Base-by-base conservation (phyloP, 139 green algal genomes). In the Haematococcus lacustris region DNA sequence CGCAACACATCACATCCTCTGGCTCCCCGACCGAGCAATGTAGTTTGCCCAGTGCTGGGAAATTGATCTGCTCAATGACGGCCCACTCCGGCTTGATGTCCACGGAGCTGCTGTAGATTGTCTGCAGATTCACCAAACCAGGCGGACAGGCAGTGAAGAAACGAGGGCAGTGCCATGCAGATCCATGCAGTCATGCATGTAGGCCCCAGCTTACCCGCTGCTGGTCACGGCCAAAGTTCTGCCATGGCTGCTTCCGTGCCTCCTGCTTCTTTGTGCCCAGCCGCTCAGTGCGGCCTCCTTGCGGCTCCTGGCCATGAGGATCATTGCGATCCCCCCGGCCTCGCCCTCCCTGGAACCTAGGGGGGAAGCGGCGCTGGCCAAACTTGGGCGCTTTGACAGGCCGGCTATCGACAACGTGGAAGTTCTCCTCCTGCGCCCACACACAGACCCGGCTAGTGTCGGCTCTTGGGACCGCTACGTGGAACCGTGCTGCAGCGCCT, bases 331-430 rank as follows among this genome's bases (percentile, higher is more conserved):
- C 80, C 39, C n/a, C n/a, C n/a, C n/a, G n/a, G n/a, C n/a, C n/a
- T n/a, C 73, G 83, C 76, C 66, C 80, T 76, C 43, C n/a, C n/a
- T n/a, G n/a, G n/a, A n/a, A n/a, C n/a, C n/a, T 47, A 47, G 43
- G 32, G 50, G 91, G 88, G 80, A 91, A 93, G 4, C 89, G 81
- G 0, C 81, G 75, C 28, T 13, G 59, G 17, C 75, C 75, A 65
- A 88, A 88, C 57, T 87, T 88, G 63, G 59, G 83, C 3, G 77
- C 84, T 65, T 91, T 90, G 17, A 88, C 80, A 1, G 89, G 87
- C 5, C 82, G 83, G 75, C 88, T 98, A 83, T 99, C 95, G 51
- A 99, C 95, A 6, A 99, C 77, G 60, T 97, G 90, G 85, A 98
- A 99, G 1, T 82, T 90, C 63, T 96, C 92, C 75, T 98, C 94